Conservation (phyloP, 1,139 yeast species). For the Saccharomyces hybrid region DNA sequence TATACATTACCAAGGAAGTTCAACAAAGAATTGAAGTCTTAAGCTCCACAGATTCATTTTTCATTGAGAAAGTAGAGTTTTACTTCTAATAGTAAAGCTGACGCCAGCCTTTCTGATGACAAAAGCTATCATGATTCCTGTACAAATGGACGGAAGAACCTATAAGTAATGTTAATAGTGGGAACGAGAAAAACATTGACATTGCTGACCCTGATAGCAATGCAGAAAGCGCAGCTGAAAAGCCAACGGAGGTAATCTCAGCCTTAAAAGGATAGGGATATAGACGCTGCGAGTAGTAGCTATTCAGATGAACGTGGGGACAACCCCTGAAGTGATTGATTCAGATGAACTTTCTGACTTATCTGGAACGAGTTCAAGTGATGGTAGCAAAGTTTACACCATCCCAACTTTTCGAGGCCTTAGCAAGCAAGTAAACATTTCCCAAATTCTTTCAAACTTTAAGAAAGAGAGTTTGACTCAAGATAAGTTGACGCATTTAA, state of each 20-base stretch:
- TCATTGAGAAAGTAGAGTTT: neutral
- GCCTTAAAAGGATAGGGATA: neutral
- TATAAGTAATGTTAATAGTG: neutral
- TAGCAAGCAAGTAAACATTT: conserved; percentile 12
- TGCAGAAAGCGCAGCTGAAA: neutral
- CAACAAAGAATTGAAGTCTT: neutral
- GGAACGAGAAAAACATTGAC: neutral
- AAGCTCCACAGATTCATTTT: neutral
- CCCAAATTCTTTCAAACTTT: conserved; percentile 17
- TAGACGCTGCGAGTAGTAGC: neutral
- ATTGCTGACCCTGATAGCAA: neutral
- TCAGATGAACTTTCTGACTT: neutral
- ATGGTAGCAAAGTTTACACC: conserved; percentile 13
- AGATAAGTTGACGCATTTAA: conserved; percentile 11
- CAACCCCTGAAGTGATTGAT: neutral
- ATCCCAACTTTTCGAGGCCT: conserved; percentile 25
- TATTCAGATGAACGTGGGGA: neutral
- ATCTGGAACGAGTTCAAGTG: conserved; percentile 2
- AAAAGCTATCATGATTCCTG: neutral
- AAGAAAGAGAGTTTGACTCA: conserved; percentile 17
- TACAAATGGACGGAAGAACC: neutral
- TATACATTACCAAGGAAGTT: conserved; percentile 4
- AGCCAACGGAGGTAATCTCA: neutral
- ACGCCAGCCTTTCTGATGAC: neutral
- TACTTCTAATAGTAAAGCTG: neutral